Conservation (phyloP, 768 basidiomycete genomes). For the Scleroderma bovista region DNA sequence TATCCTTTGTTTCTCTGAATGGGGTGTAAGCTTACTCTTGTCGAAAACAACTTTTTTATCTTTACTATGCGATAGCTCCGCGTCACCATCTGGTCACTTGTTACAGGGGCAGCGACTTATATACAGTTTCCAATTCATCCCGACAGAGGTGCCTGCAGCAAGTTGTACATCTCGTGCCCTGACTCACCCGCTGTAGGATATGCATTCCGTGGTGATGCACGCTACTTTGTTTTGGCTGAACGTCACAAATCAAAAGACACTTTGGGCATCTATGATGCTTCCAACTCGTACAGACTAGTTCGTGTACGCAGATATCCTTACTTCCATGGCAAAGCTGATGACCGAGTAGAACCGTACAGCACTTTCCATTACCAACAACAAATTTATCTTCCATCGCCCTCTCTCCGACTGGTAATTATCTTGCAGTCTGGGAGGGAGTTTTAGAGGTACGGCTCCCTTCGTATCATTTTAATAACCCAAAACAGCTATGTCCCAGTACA, state of each 20-base stretch:
- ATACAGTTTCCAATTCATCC: slow-evolving; percentile 84
- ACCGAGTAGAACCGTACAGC: slow-evolving; percentile 40
- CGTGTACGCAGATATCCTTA: slow-evolving; percentile 39
- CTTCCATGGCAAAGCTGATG: slow-evolving; percentile 11
- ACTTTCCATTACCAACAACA: slow-evolving; percentile 75
- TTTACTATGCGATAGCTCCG: slow-evolving; percentile 51
- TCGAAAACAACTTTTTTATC: neutral
- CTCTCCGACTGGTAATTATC: slow-evolving; percentile 69
- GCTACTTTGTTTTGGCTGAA: slow-evolving; percentile 83
- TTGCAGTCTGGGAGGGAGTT: slow-evolving; percentile 81
- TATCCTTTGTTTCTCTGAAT: slow-evolving; percentile 86
- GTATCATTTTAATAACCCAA: neutral
- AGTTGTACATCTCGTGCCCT: neutral
- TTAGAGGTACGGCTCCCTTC: slow-evolving; percentile 54
- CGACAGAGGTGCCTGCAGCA: slow-evolving; percentile 52
- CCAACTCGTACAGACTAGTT: slow-evolving; percentile 63
- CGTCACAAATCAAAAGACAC: slow-evolving; percentile 88
- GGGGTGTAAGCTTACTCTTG: slow-evolving; percentile 64
- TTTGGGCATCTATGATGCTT: slow-evolving; percentile 75
- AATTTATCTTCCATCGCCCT: slow-evolving; percentile 66
- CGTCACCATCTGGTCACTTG: slow-evolving; percentile 81
- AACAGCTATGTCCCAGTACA: slow-evolving; percentile 48
- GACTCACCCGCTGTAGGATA: slow-evolving; percentile 44
- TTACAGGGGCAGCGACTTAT: slow-evolving; percentile 68
- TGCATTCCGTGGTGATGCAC: slow-evolving; percentile 72